Evolutionary conservation across 2,329 filamentous ascomycete species (phyloP).

Genomic region (Botrytis squamosa): DNA sequence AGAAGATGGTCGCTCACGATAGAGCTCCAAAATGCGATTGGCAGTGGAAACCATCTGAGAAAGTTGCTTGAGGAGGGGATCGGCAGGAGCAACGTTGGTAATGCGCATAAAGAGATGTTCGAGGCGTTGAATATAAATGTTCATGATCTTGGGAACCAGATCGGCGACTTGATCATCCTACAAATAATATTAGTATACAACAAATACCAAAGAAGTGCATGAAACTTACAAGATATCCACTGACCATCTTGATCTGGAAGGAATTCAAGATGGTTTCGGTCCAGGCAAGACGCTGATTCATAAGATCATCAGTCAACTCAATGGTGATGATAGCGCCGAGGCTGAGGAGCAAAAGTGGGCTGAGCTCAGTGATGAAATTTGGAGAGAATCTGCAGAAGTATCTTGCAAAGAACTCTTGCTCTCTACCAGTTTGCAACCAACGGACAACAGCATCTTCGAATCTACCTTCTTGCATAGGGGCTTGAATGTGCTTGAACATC

Average conservation of each 20-base stretch:
- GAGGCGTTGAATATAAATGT: slow-evolving; percentile 51
- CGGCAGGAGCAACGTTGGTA: slow-evolving; percentile 47
- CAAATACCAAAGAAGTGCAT: not conserved
- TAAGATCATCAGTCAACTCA: slow-evolving; percentile 51
- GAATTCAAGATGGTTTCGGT: slow-evolving; percentile 58
- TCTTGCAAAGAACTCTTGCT: slow-evolving; percentile 61
- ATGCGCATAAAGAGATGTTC: slow-evolving; percentile 54
- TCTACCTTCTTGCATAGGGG: slow-evolving; percentile 59
- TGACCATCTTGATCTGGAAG: slow-evolving; percentile 42
- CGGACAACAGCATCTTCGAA: slow-evolving; percentile 63
- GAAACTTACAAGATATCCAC: slow-evolving; percentile 39
- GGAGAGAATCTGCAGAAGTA: slow-evolving; percentile 53
- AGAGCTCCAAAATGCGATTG: slow-evolving; percentile 37
- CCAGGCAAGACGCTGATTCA: slow-evolving; percentile 59
- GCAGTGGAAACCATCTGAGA: slow-evolving; percentile 43
- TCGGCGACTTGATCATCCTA: slow-evolving; percentile 56
- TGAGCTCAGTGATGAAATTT: slow-evolving; percentile 54
- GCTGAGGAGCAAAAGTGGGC: slow-evolving; percentile 61
- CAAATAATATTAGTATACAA: slow-evolving; percentile 33
- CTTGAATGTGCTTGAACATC: slow-evolving; percentile 58
- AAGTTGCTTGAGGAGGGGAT: slow-evolving; percentile 50
- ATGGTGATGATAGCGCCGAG: slow-evolving; percentile 63
- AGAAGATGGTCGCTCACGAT: slow-evolving; percentile 22
- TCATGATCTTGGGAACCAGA: slow-evolving; percentile 58
- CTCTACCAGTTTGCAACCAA: slow-evolving; percentile 64